These are phyloP conservation scores for Mimosa pudica DNA, from an alignment of 306 rosid species.

Conservation along the genomic window DNA sequence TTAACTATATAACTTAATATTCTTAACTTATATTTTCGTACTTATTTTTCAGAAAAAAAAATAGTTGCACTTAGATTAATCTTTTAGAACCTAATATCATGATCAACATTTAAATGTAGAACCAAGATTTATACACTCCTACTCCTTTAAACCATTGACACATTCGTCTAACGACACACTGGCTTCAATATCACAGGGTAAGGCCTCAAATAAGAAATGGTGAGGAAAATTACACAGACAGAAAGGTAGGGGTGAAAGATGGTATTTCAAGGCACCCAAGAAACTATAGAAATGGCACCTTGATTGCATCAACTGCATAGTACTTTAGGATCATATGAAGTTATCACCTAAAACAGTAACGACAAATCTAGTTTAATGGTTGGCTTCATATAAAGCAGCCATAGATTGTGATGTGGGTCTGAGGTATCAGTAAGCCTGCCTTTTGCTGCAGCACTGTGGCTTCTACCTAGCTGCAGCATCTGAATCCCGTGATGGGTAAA, in stretches of 20 bases:
- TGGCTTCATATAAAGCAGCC: background rate
- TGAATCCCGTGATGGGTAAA: background rate
- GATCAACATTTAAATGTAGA: background rate
- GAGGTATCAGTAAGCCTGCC: background rate
- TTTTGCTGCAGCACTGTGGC: background rate
- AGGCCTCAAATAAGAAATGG: background rate
- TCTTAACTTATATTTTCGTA: background rate
- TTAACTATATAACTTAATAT: too few relatives aligned
- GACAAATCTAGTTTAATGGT: background rate
- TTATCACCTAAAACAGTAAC: background rate
- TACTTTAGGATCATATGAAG: background rate
- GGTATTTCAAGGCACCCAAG: background rate
- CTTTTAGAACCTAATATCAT: too few relatives aligned
- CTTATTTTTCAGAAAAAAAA: too few relatives aligned
- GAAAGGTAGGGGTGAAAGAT: background rate
- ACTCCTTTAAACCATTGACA: background rate
- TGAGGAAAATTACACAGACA: background rate
- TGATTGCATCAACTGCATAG: background rate
- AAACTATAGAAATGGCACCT: background rate
- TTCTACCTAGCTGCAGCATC: background rate
- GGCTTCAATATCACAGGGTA: background rate
- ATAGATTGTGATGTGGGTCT: background rate
- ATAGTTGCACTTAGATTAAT: too few relatives aligned
- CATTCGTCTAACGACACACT: background rate
- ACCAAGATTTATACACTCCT: background rate